These are phyloP conservation scores for Selenicereus undatus DNA, from an alignment of 148 eudicot genomes.

Conservation along the genomic window DNA sequence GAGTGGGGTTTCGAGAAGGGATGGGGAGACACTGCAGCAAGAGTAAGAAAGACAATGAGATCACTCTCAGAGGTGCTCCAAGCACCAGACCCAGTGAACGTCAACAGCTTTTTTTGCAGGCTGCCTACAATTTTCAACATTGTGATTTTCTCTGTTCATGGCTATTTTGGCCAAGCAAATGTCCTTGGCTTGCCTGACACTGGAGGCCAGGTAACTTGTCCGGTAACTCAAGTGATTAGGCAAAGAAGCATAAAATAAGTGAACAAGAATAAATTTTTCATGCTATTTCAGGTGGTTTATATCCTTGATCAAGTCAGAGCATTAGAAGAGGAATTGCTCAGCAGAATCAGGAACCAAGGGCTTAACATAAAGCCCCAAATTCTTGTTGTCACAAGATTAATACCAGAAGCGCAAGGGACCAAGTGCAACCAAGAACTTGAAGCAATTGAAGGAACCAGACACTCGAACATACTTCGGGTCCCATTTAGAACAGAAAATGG, in stretches of 20 bases:
- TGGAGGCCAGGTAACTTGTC: conserved; percentile 78
- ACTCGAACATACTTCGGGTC: conserved; percentile 78
- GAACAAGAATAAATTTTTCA: not conserved
- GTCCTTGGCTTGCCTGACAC: conserved; percentile 98
- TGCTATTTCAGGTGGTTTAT: conserved; percentile 70
- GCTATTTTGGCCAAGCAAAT: conserved; percentile 87
- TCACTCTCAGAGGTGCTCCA: conserved; percentile 79
- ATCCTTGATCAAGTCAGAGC: conserved; percentile 95
- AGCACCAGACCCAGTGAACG: conserved; percentile 75
- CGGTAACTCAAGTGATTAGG: conserved; percentile 1
- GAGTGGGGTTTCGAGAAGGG: conserved; percentile 98
- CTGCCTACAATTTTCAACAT: conserved; percentile 70
- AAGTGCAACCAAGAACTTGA: conserved; percentile 72
- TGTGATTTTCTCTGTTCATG: conserved; percentile 86
- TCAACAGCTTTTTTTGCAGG: conserved; percentile 62
- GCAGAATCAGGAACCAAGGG: conserved; percentile 79
- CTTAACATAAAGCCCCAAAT: conserved; percentile 79
- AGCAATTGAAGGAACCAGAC: conserved; percentile 64
- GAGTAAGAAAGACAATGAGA: conserved; percentile 74
- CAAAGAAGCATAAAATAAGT: not conserved
- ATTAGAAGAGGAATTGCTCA: conserved; percentile 76
- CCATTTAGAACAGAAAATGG: conserved; percentile 79
- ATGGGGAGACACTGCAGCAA: conserved; percentile 81
- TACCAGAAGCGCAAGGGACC: conserved; percentile 91
- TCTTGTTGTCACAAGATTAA: conserved; percentile 85